A percentile compares a stretch with the other conserved stretches of the same genome.
Evolutionary conservation across 2,329 filamentous ascomycete genomes (phyloP).

Genomic region (Fusarium albidum): DNA sequence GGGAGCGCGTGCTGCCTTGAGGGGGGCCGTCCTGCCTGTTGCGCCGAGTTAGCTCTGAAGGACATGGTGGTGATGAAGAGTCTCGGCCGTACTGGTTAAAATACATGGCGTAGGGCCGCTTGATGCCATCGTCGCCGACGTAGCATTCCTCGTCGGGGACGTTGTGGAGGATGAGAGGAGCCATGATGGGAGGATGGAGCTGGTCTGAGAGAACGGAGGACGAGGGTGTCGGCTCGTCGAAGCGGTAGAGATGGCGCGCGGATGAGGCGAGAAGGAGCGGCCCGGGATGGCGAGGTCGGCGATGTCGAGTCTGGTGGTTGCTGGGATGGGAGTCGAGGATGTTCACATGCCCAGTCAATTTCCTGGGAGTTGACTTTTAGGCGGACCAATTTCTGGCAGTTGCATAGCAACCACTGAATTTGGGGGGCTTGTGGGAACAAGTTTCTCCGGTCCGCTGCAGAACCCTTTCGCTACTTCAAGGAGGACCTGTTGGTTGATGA

Average conservation of each 20-base stretch:
- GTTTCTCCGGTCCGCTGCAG: conserved; percentile 28
- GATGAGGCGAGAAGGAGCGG: conserved; percentile 4
- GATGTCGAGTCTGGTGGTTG: conserved; percentile 1
- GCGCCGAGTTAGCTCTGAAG: conserved; percentile 9
- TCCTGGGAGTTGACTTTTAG: conserved; percentile 34
- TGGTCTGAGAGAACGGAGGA: neutral
- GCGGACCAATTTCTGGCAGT: conserved; percentile 33
- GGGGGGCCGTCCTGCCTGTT: conserved; percentile 63
- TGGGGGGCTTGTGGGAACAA: conserved; percentile 11
- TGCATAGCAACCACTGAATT: conserved; percentile 33
- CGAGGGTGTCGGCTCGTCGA: neutral
- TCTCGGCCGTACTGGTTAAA: conserved; percentile 63
- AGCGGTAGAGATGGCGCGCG: conserved; percentile 2
- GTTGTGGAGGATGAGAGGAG: conserved; percentile 72
- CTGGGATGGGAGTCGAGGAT: conserved; percentile 2
- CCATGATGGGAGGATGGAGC: conserved; percentile 52
- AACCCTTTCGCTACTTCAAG: neutral
- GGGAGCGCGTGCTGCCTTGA: conserved; percentile 56
- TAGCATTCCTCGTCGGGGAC: conserved; percentile 75
- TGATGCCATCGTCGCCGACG: conserved; percentile 70
- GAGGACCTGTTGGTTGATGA: too few relatives aligned
- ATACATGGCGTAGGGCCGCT: conserved; percentile 72
- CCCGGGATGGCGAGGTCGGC: conserved; percentile 7
- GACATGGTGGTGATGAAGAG: neutral
- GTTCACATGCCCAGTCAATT: conserved; percentile 27